Evolutionary conservation across 2,329 filamentous ascomycete genomes (phyloP), one percentile per base, ranked within the genome.

Genomic region (Neonectria punicea): DNA sequence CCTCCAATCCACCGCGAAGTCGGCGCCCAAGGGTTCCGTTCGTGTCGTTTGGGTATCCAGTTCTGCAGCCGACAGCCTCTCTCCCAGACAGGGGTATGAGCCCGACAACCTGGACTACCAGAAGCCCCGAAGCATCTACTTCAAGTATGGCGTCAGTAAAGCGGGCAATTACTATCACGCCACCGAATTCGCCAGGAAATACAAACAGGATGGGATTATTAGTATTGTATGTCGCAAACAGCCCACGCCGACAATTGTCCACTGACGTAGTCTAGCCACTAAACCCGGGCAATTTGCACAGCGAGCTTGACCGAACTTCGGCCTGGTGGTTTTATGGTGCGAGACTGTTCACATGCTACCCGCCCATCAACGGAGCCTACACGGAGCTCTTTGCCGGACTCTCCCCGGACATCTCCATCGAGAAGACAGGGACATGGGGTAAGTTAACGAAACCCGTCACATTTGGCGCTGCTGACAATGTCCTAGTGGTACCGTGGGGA

Each of bases 361-460:
- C 72, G 10, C 53, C 74, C 3, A 68, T 78, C n/a, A 69, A 79
- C 41, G 84, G 84, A 3, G 83, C 83, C 0, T 85, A 84, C 65
- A 85, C 84, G 0, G 80, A 84, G 70, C 73, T 86, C 1, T 87
- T 80, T 64, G 81, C 83, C 6, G 83, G 78, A 0, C 74, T 84
- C 50, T 80, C 82, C 0, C 76, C 78, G 0, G 80, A 84, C 0
- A 75, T 85, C 10, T 83, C 79, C 1, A 50, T 76, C 2, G 80
- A 80, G 36, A 78, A 79, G 22, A 74, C 74, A 2, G 78, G 79
- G 8, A 64, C 63, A 5, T 80, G 77, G 75, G 67, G 75, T 74
- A 67, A 51, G 69, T 53, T 1, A 3, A 4, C 1, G 3, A 36
- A 2, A 16, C 25, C 1, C 14, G 11, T 36, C 14, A 22, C 14